phyloP scores from a whole-genome alignment of 305 asterid species.

The Rubia peregrina region DNA sequence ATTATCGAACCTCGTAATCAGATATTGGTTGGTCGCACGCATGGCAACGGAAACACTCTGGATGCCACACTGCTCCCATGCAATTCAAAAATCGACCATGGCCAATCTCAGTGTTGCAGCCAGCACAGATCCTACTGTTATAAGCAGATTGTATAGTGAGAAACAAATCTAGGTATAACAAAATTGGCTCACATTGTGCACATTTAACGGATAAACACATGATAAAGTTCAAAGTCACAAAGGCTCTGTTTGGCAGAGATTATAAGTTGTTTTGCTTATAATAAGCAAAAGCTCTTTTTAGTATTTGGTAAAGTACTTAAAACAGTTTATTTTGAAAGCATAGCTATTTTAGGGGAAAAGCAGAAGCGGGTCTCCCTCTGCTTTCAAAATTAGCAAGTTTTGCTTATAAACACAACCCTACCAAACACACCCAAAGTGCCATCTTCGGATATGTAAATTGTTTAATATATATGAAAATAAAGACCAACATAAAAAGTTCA shows the following conservation, averaged over 20 bases:
- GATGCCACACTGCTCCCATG: conserved; percentile 84
- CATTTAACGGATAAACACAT: background rate
- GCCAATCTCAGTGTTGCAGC: conserved; percentile 79
- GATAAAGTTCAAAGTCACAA: background rate
- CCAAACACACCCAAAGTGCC: too few relatives aligned
- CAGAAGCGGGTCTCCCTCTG: too few relatives aligned
- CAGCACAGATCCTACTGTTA: conserved; percentile 78
- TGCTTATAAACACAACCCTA: too few relatives aligned
- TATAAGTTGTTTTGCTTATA: too few relatives aligned
- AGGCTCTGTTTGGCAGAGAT: too few relatives aligned
- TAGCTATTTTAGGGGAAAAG: too few relatives aligned
- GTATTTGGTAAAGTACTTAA: too few relatives aligned
- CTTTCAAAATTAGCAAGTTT: too few relatives aligned
- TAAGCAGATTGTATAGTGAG: conserved; percentile 3
- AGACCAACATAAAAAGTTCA: background rate
- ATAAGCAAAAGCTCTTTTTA: too few relatives aligned
- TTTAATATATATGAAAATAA: background rate
- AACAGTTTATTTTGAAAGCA: too few relatives aligned
- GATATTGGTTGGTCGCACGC: conserved; percentile 88
- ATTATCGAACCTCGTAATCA: conserved; percentile 69
- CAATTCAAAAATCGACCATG: conserved; percentile 88
- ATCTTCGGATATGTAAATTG: background rate
- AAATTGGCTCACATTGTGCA: background rate
- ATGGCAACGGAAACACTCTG: conserved; percentile 81
- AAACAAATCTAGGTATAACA: background rate